Evolutionary conservation across 495 filamentous ascomycete species (phyloP), one percentile per base, ranked within the genome.

Genomic region (Neurospora sp.): DNA sequence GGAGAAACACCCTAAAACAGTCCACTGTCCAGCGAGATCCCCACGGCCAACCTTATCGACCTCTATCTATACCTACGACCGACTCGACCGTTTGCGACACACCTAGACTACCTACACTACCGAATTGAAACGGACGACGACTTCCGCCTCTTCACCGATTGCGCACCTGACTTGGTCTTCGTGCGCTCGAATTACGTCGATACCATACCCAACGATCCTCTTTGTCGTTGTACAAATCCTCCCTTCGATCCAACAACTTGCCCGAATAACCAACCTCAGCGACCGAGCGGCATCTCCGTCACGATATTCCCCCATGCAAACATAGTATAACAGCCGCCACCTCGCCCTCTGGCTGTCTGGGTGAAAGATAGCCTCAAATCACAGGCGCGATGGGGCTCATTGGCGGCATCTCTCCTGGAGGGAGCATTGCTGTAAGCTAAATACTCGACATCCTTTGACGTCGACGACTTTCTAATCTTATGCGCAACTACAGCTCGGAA

Each of bases 361-460:
- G 54, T 66, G 54, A 66, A 66, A 79, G 76, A 81, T 77, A 76
- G 72, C 74, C 70, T 70, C 46, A 73, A 70, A 66, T 59, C 73
- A 70, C 76, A 27, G 75, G 75, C 77, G 79, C 75, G 79, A 93
- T 93, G 91, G 89, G 90, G 83, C 87, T 89, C 79, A 88, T 96
- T 82, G 91, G 91, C 83, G 92, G 91, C 82, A 83, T 97, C 81
- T 95, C 94, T 81, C 91, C 94, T 77, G 90, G 89, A 80, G 93
- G 91, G 83, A 94, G 93, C 82, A 90, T 98, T 82, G 91, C 92
- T 79, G 93, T 96, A 83, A 73, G 92, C 23, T 35, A 35, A 18
- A 66, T 86, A 27, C 14, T 77, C 86, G 20, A 72, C 48, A 71
- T 10, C 9, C 20, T 76, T 39, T 44, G 44, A 20, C 14, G 16